These are phyloP conservation scores for Penicillium decumbens DNA, from an alignment of 2,329 filamentous ascomycete species.

Conservation along the genomic window DNA sequence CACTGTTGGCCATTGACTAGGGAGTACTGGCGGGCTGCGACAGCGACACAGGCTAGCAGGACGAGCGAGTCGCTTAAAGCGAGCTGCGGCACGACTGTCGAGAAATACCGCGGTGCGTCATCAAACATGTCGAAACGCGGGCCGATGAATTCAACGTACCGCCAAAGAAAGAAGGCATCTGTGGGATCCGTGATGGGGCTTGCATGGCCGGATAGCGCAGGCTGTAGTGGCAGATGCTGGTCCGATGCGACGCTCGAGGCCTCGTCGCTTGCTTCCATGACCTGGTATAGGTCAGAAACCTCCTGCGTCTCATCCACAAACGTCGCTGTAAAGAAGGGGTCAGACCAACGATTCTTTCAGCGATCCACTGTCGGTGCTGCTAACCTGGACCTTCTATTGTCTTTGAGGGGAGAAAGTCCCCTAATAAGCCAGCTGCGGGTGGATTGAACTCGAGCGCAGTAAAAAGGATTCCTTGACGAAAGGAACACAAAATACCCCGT, in stretches of 20 bases:
- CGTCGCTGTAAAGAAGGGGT: background rate
- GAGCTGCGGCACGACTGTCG: background rate
- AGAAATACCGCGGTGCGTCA: background rate
- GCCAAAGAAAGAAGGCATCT: background rate
- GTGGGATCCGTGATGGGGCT: background rate
- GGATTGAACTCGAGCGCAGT: background rate
- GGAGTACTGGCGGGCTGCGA: background rate
- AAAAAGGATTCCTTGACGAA: background rate
- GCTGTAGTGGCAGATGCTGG: background rate
- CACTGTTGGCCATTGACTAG: background rate
- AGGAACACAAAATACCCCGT: background rate
- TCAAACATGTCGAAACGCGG: background rate
- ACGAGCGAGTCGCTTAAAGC: background rate
- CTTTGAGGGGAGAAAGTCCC: background rate
- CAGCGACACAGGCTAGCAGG: background rate
- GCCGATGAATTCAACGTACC: background rate
- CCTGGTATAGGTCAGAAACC: background rate
- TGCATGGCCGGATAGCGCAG: background rate
- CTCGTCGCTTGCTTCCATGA: background rate
- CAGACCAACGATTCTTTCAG: background rate
- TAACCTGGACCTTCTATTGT: background rate
- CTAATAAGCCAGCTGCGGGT: background rate
- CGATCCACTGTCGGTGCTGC: background rate
- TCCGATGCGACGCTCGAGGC: background rate
- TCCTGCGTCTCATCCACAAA: background rate